Base-by-base conservation (phyloP, 2,329 filamentous ascomycete genomes). In the Fusarium sulawesiense region DNA sequence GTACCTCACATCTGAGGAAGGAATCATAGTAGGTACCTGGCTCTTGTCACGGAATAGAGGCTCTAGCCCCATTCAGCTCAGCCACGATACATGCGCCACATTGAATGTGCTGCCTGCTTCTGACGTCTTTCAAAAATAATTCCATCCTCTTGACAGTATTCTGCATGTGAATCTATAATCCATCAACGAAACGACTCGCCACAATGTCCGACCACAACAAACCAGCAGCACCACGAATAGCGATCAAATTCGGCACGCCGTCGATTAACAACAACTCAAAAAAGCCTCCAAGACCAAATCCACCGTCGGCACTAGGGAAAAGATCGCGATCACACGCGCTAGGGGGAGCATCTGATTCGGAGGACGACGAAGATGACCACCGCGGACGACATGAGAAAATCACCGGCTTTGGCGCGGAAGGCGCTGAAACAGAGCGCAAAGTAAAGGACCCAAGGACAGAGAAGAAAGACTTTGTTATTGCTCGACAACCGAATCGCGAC, bases 401-500 rank as follows among this genome's bases (percentile, higher is more conserved):
- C 30, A 84, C 83, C 10, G 85, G 83, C 1, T 86, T 87, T 64
- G 84, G 83, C 2, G 80, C 76, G 27, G 84, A 86, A 14, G 79
- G 79, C 12, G 78, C 79, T 16, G 80, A 81, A 66, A 79, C 70
- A 81, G 86, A 76, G 66, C 76, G 68, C 70, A 78, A 68, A 77
- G 81, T 45, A 63, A 78, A 73, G 25, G 66, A 70, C 11, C 13
- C 60, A 21, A 71, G 65, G 50, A 68, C 69, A n/a, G 68, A 72
- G 34, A 78, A 78, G 64, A 79, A 77, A 64, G 72, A 83, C 10
- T 81, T 88, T 46, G 81, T 92, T 20, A 93, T 93, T 69, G 81
- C 83, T 30, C 80, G 80, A 41, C 83, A 86, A 73, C 80, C 82
- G 68, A 92, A 92, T 78, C 83, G 85, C 56, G 87, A 92, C 80